These are phyloP conservation scores for Penicillium sp. DNA, from an alignment of 2,329 filamentous ascomycete genomes.

Conservation along the genomic window DNA sequence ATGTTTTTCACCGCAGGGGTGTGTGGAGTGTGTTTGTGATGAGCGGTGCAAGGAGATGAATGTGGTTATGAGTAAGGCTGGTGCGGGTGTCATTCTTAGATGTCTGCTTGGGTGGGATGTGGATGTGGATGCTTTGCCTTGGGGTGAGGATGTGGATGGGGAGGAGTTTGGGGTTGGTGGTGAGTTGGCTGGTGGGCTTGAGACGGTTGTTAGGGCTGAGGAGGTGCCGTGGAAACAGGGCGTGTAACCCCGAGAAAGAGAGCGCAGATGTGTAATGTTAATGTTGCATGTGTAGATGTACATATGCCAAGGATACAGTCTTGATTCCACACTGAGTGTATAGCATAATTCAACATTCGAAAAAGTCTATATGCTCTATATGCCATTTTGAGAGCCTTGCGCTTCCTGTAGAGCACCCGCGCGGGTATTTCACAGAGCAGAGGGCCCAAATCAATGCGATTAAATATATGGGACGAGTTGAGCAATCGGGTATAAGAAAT, in stretches of 20 bases:
- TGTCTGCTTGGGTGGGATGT: slow-evolving; percentile 70
- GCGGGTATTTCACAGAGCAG: neutral
- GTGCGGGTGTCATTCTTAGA: slow-evolving; percentile 74
- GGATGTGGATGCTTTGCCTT: slow-evolving; percentile 77
- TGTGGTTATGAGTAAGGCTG: slow-evolving; percentile 89
- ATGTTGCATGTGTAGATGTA: neutral
- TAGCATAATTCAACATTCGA: neutral
- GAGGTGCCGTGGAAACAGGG: slow-evolving; percentile 50
- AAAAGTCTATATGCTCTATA: neutral
- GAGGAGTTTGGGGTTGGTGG: slow-evolving; percentile 48
- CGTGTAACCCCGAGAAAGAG: slow-evolving; percentile 9
- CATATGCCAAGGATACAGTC: neutral
- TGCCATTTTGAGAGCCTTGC: neutral
- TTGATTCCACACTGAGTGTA: neutral
- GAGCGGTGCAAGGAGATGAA: slow-evolving; percentile 82
- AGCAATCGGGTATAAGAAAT: slow-evolving; percentile 21
- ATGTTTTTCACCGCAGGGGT: slow-evolving; percentile 65
- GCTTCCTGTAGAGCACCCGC: neutral
- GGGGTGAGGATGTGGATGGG: slow-evolving; percentile 75
- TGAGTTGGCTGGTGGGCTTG: slow-evolving; percentile 63
- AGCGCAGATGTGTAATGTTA: neutral
- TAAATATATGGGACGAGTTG: slow-evolving; percentile 4
- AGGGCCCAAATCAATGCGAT: slow-evolving; percentile 1
- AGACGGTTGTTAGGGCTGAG: slow-evolving; percentile 73
- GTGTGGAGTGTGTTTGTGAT: slow-evolving; percentile 82